These are phyloP conservation scores for Harrya chromipes DNA, from an alignment of 768 basidiomycete species.

Conservation along the genomic window DNA sequence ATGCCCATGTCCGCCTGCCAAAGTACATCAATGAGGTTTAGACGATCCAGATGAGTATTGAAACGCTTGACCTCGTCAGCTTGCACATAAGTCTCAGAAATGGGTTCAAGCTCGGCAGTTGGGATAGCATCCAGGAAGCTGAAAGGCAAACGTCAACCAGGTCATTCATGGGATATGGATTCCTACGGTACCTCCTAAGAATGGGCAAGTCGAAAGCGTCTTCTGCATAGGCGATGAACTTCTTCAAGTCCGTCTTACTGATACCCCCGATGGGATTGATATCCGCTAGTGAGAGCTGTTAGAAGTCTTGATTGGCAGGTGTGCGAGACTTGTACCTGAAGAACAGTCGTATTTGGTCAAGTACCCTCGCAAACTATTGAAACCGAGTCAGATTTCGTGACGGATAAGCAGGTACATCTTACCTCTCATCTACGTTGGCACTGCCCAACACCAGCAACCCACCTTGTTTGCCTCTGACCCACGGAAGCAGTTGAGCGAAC, in stretches of 20 bases:
- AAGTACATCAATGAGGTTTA: neutral
- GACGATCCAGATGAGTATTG: neutral
- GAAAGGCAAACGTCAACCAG: neutral
- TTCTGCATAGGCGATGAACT: constrained; percentile 86
- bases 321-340: constrained; percentile 49
- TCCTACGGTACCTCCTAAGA: constrained; percentile 55
- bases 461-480: constrained; percentile 80
- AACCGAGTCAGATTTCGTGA: neutral
- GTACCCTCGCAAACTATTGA: constrained; percentile 82
- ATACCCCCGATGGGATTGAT: constrained; percentile 98
- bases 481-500: constrained; percentile 93
- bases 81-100: constrained; percentile 91
- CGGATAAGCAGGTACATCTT: neutral
- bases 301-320: neutral
- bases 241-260: constrained; percentile 96
- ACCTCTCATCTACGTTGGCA: constrained; percentile 98
- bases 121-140: constrained; percentile 93
- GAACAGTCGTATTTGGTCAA: constrained; percentile 98
- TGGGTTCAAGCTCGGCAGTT: constrained; percentile 95
- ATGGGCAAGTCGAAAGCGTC: constrained; percentile 82
- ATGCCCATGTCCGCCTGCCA: constrained; percentile 94
- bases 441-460: constrained; percentile 94
- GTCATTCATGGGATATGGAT: neutral
- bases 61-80: constrained; percentile 74
- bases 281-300: constrained; percentile 56